Percentiles rank a stretch among this genome's conserved stretches.
Evolutionary conservation across 2,329 filamentous ascomycete genomes (phyloP).

Genomic region (Sodiomyces alkalinus): DNA sequence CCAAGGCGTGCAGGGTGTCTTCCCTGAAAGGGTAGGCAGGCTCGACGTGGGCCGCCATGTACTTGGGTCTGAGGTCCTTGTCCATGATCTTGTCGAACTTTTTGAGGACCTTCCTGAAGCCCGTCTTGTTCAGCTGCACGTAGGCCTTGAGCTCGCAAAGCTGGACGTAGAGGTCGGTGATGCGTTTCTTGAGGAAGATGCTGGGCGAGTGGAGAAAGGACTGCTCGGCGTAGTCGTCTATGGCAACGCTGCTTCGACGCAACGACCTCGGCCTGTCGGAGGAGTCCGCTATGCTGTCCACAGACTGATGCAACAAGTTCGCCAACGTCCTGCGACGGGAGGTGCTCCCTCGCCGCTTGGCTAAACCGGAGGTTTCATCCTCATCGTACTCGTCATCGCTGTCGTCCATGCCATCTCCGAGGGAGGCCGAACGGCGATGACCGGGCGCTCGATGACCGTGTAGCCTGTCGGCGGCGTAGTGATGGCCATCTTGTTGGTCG

Average conservation of each 20-base stretch:
- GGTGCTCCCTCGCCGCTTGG: slow-evolving; percentile 25
- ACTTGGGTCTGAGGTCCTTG: slow-evolving; percentile 60
- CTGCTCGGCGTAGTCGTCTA: slow-evolving; percentile 68
- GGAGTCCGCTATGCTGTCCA: slow-evolving; percentile 44
- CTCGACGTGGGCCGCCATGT: slow-evolving; percentile 60
- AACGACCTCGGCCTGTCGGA: slow-evolving; percentile 42
- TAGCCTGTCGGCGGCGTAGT: slow-evolving; percentile 9
- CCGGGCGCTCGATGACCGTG: slow-evolving; percentile 17
- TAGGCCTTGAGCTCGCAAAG: slow-evolving; percentile 94
- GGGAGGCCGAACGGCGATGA: slow-evolving; percentile 27
- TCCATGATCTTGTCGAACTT: slow-evolving; percentile 97
- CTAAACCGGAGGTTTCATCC: slow-evolving; percentile 41
- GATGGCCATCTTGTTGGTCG: slow-evolving; percentile 12
- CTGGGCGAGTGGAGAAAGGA: slow-evolving; percentile 49
- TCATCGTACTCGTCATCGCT: slow-evolving; percentile 53
- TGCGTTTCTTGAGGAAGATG: slow-evolving; percentile 85
- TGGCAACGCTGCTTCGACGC: slow-evolving; percentile 50
- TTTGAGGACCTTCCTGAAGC: slow-evolving; percentile 91
- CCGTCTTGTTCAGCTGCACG: slow-evolving; percentile 88
- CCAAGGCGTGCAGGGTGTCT: slow-evolving; percentile 53
- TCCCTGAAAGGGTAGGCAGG: slow-evolving; percentile 69
- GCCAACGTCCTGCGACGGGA: slow-evolving; percentile 22
- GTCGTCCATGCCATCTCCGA: slow-evolving; percentile 44
- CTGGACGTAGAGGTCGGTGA: slow-evolving; percentile 75
- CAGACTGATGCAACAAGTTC: slow-evolving; percentile 22